Evolutionary conservation across 176 grass and related monocot species (phyloP).

Genomic region (Elymus sibiricus): DNA sequence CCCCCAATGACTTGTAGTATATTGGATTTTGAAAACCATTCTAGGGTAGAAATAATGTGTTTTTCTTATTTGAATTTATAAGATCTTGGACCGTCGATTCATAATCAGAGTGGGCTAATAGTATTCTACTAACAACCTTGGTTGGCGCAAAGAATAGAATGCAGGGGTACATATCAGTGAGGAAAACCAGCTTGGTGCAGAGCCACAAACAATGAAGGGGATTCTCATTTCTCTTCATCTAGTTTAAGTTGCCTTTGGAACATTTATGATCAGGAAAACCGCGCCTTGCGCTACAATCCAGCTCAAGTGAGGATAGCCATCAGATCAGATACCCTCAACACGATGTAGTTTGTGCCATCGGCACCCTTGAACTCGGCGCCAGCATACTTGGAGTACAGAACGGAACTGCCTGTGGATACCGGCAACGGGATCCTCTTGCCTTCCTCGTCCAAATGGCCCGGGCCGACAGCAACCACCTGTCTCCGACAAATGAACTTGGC

Average conservation of each 20-base stretch:
- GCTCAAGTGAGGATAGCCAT: constrained; percentile 70
- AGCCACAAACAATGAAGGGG: background rate
- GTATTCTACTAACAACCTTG: background rate
- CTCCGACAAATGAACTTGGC: background rate
- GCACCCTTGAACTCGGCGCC: constrained; percentile 71
- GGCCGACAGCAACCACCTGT: constrained; percentile 67
- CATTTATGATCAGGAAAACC: background rate
- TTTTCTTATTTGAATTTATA: background rate
- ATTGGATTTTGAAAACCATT: background rate
- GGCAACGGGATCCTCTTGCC: constrained; percentile 55
- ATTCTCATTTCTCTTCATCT: background rate
- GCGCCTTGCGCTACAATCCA: background rate
- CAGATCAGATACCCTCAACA: constrained; percentile 60
- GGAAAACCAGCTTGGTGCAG: background rate
- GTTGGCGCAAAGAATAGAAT: background rate
- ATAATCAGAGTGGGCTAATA: background rate
- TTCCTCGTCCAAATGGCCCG: constrained; percentile 52
- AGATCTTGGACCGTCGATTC: background rate
- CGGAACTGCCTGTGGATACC: constrained; percentile 38
- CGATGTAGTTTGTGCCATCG: constrained; percentile 57
- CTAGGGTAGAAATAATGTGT: background rate
- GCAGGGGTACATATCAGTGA: no score
- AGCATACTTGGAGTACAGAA: constrained; percentile 77
- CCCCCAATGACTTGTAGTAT: background rate
- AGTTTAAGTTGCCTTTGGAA: background rate